These are phyloP conservation scores for Tricholoma flavovirens DNA, from an alignment of 768 basidiomycete genomes.

Conservation along the genomic window DNA sequence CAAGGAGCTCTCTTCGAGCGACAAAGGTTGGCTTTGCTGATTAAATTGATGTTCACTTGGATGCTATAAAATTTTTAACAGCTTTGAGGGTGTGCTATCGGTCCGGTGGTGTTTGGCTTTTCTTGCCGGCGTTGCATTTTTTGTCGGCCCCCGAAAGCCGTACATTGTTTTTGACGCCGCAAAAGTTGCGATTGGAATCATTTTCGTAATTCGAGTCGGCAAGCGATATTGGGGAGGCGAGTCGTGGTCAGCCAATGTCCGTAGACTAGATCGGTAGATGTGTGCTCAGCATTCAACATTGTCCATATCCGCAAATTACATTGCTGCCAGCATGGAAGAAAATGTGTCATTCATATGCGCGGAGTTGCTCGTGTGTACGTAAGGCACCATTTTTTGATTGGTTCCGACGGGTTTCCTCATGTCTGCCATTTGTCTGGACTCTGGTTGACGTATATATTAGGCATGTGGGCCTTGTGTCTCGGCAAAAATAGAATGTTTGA, in stretches of 20 bases:
- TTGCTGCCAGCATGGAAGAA: background rate
- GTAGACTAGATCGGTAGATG: background rate
- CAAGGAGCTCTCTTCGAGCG: constrained; percentile 36
- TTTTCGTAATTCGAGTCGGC: constrained; percentile 43
- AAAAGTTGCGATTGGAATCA: constrained; percentile 39
- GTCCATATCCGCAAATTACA: background rate
- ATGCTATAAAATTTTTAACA: constrained; percentile 16
- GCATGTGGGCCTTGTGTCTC: background rate
- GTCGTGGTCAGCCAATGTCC: constrained; percentile 21
- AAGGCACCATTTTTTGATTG: background rate
- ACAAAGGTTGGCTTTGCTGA: constrained; percentile 30
- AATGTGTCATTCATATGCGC: background rate
- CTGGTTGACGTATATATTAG: background rate
- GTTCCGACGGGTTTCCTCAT: background rate
- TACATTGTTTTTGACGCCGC: constrained; percentile 64
- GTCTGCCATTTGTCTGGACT: background rate
- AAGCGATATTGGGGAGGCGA: constrained; percentile 44
- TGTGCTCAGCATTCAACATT: background rate
- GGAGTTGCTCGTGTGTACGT: background rate
- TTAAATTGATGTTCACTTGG: constrained; percentile 2
- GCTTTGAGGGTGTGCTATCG: constrained; percentile 36
- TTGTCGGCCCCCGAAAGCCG: constrained; percentile 61
- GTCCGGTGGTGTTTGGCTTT: constrained; percentile 49
- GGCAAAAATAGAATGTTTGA: background rate
- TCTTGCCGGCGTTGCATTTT: constrained; percentile 49